Base-by-base conservation (phyloP, 2,329 filamentous ascomycete genomes). In the Ascochyta koolunga region DNA sequence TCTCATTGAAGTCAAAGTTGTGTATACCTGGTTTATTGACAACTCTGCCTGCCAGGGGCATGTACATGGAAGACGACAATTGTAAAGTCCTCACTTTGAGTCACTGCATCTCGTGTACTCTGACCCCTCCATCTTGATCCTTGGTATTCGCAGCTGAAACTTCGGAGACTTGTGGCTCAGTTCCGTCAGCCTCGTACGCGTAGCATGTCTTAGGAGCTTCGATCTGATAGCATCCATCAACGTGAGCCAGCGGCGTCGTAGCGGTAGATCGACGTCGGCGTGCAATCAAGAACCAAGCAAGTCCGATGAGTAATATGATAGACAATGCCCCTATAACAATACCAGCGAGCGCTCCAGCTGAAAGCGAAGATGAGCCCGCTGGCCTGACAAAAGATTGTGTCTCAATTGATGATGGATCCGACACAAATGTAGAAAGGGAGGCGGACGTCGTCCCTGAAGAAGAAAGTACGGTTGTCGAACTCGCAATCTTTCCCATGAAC, bases 161-260 rank as follows among this genome's bases (percentile, higher is more conserved):
- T 11, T 52, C 49, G 8, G 41, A 40, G 13, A 52, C 36, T 16
- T 52, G 49, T 18, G 22, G 29, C 2, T 22, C 36, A 16, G 5
- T 8, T 18, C 36, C 49, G 29, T 52, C 49, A 5, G 49, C 49
- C 27, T 52, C 42, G 22, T 41, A 18, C 6, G 49, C 42, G 15
- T 41, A 46, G 7, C 24, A 27, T 6, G 3, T 25, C 29, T 52
- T 46, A 7, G 41, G 18, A 3, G 9, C 16, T 1, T 29, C 36
- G 15, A 8, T 9, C 7, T 1, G 8, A n/a, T 45, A 13, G 8
- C 10, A 29, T 41, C 29, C 41, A 21, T 52, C 49, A 5, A 29
- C 18, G 10, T 46, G 29, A 10, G n/a, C 9, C 8, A 29, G 36
- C 35, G 49, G 36, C 5, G 36, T 9, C 9, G 18, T 3, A 5